Conservation (phyloP, 208 protist species). For the Leishmania gerbilli region DNA sequence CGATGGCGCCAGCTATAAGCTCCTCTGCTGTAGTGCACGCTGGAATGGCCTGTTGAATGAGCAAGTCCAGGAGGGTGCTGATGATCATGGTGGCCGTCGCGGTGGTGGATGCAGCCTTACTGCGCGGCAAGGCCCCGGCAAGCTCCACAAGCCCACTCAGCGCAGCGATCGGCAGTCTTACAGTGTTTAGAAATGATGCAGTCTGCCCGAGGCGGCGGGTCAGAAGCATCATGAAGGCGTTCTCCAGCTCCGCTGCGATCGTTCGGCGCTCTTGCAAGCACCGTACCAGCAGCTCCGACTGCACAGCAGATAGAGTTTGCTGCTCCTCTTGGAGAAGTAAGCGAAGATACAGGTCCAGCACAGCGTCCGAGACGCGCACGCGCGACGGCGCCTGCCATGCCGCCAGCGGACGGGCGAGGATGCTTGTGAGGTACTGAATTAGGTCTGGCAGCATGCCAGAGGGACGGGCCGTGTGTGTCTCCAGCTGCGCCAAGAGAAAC, state of each 20-base stretch:
- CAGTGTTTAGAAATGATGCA: constrained; percentile 10
- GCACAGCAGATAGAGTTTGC: neutral
- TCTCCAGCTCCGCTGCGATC: constrained; percentile 42
- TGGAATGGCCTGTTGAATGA: constrained; percentile 29
- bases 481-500: constrained; percentile 18
- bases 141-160: constrained; percentile 22
- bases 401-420: neutral
- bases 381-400: neutral
- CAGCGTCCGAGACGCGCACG: constrained; percentile 41
- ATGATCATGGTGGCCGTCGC: constrained; percentile 35
- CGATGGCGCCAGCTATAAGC: constrained; percentile 15
- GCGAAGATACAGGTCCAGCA: constrained; percentile 66
- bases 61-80: constrained; percentile 40
- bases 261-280: constrained; percentile 42
- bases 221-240: constrained; percentile 56
- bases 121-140: constrained; percentile 8
- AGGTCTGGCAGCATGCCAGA: constrained; percentile 12
- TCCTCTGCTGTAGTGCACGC: constrained; percentile 18
- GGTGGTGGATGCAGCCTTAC: constrained; percentile 4
- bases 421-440: constrained; percentile 14
- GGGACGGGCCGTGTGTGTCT: constrained; percentile 7
- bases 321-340: constrained; percentile 38
- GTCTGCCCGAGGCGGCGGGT: constrained; percentile 60
- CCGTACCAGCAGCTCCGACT: constrained; percentile 39
- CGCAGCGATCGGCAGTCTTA: constrained; percentile 12